Conservation (phyloP, 1,284 basidiomycete genomes). For the Moesziomyces aphidis region DNA sequence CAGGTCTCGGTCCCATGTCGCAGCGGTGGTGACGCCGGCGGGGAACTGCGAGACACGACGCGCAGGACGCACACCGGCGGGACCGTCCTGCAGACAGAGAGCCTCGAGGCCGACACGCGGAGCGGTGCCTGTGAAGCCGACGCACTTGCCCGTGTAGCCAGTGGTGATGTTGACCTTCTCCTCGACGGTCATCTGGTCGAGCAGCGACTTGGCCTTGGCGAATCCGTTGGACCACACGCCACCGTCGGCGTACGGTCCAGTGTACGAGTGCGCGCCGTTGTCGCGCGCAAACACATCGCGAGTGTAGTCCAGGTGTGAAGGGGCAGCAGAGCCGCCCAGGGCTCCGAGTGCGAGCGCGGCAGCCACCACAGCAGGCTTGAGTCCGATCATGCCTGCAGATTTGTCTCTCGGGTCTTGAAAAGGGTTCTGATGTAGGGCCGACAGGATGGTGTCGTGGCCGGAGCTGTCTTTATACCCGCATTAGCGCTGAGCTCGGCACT, state of each 20-base stretch:
- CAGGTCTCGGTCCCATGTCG: constrained; percentile 77
- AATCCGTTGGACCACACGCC: constrained; percentile 73
- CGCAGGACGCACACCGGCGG: constrained; percentile 73
- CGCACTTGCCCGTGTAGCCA: constrained; percentile 55
- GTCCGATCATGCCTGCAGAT: constrained; percentile 3
- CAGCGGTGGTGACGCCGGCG: constrained; percentile 78
- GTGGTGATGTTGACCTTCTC: constrained; percentile 70
- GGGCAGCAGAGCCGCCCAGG: constrained; percentile 6
- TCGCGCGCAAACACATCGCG: constrained; percentile 17
- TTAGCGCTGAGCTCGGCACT: no score
- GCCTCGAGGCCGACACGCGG: constrained; percentile 75
- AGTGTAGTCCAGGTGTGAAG: constrained; percentile 4
- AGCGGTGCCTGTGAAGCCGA: constrained; percentile 68
- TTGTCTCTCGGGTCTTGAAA: background rate
- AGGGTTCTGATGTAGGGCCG: no score
- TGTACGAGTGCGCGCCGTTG: constrained; percentile 29
- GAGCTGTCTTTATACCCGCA: no score
- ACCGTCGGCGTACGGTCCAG: constrained; percentile 40
- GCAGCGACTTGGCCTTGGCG: constrained; percentile 70
- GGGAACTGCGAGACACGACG: constrained; percentile 73
- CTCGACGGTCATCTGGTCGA: constrained; percentile 69
- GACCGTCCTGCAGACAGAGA: constrained; percentile 74
- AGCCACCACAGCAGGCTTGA: constrained; percentile 7
- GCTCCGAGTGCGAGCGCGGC: constrained; percentile 9
- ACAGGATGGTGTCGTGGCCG: no score